phyloP scores from a whole-genome alignment of 163 green algal species.

The Volvox carteri region DNA sequence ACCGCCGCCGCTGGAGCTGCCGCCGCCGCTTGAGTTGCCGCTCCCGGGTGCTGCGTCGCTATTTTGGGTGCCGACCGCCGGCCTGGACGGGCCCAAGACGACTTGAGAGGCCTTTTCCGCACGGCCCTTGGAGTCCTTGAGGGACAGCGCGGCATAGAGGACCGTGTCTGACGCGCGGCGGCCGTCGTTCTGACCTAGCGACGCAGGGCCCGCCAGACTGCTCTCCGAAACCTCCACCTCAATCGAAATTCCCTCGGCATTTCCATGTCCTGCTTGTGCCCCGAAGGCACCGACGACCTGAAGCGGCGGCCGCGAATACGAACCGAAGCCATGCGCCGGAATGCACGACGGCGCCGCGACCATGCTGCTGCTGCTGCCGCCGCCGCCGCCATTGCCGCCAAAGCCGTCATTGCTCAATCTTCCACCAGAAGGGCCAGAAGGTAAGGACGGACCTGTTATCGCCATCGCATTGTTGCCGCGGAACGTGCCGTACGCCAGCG shows the following conservation, averaged over 20 bases:
- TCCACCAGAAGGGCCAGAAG: no score
- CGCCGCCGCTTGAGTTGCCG: background rate
- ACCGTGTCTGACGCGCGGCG: constrained; percentile 42
- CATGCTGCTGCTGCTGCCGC: background rate
- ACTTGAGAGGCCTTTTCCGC: background rate
- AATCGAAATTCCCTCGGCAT: background rate
- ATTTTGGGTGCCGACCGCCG: background rate
- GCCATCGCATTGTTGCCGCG: constrained; percentile 13
- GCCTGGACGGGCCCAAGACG: background rate
- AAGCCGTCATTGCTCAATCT: no score
- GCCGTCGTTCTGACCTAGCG: constrained; percentile 26
- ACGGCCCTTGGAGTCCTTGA: constrained; percentile 11
- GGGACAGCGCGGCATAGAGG: constrained; percentile 14
- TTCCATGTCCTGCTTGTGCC: background rate
- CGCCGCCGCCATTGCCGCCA: background rate
- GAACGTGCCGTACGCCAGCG: background rate
- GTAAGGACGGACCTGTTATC: background rate
- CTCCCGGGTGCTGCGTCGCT: background rate
- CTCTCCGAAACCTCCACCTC: background rate
- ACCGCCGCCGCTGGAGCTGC: constrained; percentile 8
- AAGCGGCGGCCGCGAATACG: background rate
- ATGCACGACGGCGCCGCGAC: background rate
- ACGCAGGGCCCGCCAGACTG: background rate
- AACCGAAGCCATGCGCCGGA: background rate
- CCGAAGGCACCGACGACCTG: background rate